Evolutionary conservation across 768 basidiomycete species (phyloP).

Genomic region (Leccinum incarnatum): DNA sequence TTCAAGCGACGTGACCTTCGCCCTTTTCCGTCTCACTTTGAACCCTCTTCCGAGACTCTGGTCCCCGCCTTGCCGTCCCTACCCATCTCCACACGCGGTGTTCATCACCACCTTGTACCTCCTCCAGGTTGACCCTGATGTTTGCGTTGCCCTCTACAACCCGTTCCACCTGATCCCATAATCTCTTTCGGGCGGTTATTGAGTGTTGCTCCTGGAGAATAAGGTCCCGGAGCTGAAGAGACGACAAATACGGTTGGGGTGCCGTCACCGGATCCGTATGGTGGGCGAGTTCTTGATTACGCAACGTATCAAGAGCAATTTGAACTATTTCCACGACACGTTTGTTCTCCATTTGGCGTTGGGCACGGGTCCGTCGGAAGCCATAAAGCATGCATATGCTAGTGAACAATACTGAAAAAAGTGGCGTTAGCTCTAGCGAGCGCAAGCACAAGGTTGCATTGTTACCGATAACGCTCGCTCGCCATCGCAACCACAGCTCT

Average conservation of each 20-base stretch:
- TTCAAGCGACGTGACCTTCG: constrained; percentile 23
- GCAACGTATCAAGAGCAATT: constrained; percentile 74
- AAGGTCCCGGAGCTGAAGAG: constrained; percentile 83
- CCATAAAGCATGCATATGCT: constrained; percentile 14
- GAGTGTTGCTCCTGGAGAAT: constrained; percentile 82
- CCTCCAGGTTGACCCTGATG: constrained; percentile 80
- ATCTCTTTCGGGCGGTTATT: constrained; percentile 53
- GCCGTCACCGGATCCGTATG: constrained; percentile 76
- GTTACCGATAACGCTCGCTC: constrained; percentile 59
- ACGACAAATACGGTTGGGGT: constrained; percentile 76
- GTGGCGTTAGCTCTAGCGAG: constrained; percentile 15
- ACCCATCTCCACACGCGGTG: constrained; percentile 91
- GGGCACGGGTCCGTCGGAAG: constrained; percentile 39
- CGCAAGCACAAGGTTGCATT: constrained; percentile 3
- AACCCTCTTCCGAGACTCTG: constrained; percentile 35
- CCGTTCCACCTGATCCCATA: constrained; percentile 83
- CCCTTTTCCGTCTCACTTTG: constrained; percentile 27
- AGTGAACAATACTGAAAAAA: constrained; percentile 29
- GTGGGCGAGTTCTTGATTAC: constrained; percentile 79
- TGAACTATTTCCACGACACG: constrained; percentile 75
- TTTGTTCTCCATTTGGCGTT: constrained; percentile 54
- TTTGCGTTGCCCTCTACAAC: constrained; percentile 91
- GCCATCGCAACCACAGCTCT: constrained; percentile 69
- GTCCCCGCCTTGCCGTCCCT: constrained; percentile 45
- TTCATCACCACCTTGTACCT: constrained; percentile 83